These are phyloP conservation scores for Clathrospora elynae DNA, from an alignment of 2,329 filamentous ascomycete species.

Conservation along the genomic window DNA sequence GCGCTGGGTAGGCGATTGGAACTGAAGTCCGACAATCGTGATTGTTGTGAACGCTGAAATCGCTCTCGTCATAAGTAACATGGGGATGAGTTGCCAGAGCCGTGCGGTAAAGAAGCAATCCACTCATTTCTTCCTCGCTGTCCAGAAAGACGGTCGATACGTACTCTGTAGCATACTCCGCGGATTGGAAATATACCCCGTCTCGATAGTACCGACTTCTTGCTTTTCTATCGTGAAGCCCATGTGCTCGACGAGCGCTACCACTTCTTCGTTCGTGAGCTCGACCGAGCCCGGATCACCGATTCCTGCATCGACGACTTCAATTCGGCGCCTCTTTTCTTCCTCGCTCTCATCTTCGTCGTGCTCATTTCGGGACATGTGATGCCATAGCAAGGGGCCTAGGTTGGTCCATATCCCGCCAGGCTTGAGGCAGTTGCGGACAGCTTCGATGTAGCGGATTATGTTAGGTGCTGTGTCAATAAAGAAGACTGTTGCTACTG, in stretches of 20 bases:
- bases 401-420: conserved; percentile 88
- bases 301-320: conserved; percentile 62
- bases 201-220: conserved; percentile 61
- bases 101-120: no score
- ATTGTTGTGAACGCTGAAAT: no score
- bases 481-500: conserved; percentile 90
- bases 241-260: conserved; percentile 71
- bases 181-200: conserved; percentile 86
- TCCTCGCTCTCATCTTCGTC: conserved; percentile 3
- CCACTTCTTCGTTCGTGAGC: conserved; percentile 85
- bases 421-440: conserved; percentile 74
- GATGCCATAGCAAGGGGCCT: conserved; percentile 94
- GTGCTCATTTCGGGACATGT: conserved; percentile 66
- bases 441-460: conserved; percentile 85
- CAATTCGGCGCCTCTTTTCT: conserved; percentile 21
- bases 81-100: no score
- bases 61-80: no score
- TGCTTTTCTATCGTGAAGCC: conserved; percentile 76
- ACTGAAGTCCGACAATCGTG: no score
- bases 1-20: no score
- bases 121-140: conserved; percentile 71
- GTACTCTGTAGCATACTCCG: conserved; percentile 84
- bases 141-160: conserved; percentile 83
- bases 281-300: conserved; percentile 90
- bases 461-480: conserved; percentile 95